Evolutionary conservation across 345 rosid genomes (phyloP).

Genomic region (Alliaria petiolata): DNA sequence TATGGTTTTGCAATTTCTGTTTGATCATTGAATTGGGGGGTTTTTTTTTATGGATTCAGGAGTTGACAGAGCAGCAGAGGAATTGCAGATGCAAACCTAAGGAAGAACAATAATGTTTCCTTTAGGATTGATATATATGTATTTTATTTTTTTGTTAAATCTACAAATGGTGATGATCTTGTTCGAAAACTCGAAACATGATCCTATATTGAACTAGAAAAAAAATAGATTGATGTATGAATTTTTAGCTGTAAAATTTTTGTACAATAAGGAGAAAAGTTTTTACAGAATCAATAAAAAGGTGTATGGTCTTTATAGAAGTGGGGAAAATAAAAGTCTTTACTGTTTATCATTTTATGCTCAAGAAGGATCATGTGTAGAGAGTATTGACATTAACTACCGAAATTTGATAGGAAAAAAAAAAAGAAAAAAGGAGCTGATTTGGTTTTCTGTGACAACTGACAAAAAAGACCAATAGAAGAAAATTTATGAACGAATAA

Average conservation of each 20-base stretch:
- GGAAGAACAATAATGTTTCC: slow-evolving; percentile 36
- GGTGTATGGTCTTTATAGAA: not conserved
- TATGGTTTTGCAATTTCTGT: not conserved
- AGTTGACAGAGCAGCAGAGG: slow-evolving; percentile 64
- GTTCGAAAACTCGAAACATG: slow-evolving; percentile 30
- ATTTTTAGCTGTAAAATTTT: slow-evolving; percentile 27
- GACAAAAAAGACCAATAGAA: not conserved
- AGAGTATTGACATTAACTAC: not conserved
- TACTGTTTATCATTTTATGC: too few relatives aligned
- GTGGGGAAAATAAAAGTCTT: not conserved
- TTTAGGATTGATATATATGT: slow-evolving; percentile 21
- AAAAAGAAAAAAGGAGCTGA: not conserved
- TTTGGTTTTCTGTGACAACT: not conserved
- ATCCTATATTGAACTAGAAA: slow-evolving; percentile 10
- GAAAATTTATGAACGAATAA: not conserved
- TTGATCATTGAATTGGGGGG: not conserved
- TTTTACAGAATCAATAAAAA: slow-evolving; percentile 2
- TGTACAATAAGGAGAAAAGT: slow-evolving; percentile 19
- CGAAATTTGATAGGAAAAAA: not conserved
- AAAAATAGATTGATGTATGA: slow-evolving; percentile 14
- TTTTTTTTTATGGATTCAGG: slow-evolving; percentile 43
- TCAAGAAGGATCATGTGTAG: too few relatives aligned
- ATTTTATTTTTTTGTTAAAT: not conserved
- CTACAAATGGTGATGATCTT: slow-evolving; percentile 21
- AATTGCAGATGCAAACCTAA: slow-evolving; percentile 58